phyloP scores from a whole-genome alignment of 306 rosid species.

The Malus asiatica region DNA sequence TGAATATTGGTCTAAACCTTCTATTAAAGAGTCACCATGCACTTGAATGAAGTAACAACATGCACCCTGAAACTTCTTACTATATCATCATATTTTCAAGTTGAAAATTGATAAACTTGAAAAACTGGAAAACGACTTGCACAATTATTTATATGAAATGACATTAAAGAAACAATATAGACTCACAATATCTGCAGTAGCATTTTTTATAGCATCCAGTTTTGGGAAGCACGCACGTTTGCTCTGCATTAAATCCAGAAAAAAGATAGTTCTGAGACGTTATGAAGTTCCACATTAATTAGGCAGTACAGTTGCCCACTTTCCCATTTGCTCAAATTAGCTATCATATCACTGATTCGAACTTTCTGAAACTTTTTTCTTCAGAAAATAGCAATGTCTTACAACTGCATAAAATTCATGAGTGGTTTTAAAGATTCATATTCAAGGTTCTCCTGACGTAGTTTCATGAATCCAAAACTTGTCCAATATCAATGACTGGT shows the following conservation, averaged over 20 bases:
- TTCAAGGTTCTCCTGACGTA: neutral
- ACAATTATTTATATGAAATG: neutral
- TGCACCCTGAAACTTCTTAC: neutral
- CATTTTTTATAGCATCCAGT: slow-evolving; percentile 77
- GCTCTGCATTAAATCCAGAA: slow-evolving; percentile 51
- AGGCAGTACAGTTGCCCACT: neutral
- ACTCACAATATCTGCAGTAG: slow-evolving; percentile 90
- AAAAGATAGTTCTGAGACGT: neutral
- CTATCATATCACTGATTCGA: neutral
- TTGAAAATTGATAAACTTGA: neutral
- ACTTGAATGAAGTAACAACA: neutral
- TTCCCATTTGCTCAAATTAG: neutral
- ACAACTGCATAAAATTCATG: neutral
- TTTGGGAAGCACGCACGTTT: slow-evolving; percentile 77
- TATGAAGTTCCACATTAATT: neutral
- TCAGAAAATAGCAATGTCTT: neutral
- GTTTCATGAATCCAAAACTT: neutral
- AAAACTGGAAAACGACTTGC: neutral
- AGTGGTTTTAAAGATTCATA: neutral
- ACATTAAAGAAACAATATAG: slow-evolving; percentile 5
- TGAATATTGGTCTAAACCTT: neutral
- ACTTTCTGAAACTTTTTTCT: neutral
- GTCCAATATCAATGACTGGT: neutral
- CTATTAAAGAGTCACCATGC: neutral
- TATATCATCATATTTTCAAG: neutral